These are phyloP conservation scores for Boletellus dicymbophilus DNA, from an alignment of 1,284 basidiomycete genomes.

Conservation along the genomic window DNA sequence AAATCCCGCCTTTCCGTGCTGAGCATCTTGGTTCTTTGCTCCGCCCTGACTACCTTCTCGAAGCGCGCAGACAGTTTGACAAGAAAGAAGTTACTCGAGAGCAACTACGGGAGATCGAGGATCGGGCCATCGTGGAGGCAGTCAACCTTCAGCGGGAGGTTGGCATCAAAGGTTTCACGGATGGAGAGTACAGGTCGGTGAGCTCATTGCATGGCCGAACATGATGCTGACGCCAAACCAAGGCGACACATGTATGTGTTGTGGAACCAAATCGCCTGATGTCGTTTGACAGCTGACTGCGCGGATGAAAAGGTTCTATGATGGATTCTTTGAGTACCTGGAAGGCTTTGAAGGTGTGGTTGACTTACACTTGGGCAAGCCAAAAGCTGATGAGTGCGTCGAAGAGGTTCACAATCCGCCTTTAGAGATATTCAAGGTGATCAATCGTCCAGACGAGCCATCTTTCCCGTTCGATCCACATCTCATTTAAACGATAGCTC, in stretches of 20 bases:
- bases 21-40: conserved; percentile 64
- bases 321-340: conserved; percentile 29
- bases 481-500: conserved; percentile 14
- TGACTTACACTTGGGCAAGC: no score
- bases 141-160: conserved; percentile 51
- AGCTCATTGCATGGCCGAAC: conserved; percentile 55
- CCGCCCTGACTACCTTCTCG: conserved; percentile 51
- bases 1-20: conserved; percentile 48
- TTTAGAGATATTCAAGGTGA: conserved; percentile 29
- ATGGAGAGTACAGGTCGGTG: conserved; percentile 57
- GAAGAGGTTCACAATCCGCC: conserved; percentile 27
- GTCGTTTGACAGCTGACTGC: conserved; percentile 2
- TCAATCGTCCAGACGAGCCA: not conserved
- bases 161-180: conserved; percentile 58
- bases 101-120: conserved; percentile 50
- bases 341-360: conserved; percentile 28
- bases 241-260: conserved; percentile 30
- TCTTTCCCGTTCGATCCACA: conserved; percentile 40
- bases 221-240: conserved; percentile 4
- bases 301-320: conserved; percentile 20
- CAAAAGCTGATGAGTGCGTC: conserved; percentile 4
- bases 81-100: conserved; percentile 40
- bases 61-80: conserved; percentile 46
- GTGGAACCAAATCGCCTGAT: no score
- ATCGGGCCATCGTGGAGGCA: conserved; percentile 53